Conservation (phyloP, 75 land plant species). For the Larix kaempferi region DNA sequence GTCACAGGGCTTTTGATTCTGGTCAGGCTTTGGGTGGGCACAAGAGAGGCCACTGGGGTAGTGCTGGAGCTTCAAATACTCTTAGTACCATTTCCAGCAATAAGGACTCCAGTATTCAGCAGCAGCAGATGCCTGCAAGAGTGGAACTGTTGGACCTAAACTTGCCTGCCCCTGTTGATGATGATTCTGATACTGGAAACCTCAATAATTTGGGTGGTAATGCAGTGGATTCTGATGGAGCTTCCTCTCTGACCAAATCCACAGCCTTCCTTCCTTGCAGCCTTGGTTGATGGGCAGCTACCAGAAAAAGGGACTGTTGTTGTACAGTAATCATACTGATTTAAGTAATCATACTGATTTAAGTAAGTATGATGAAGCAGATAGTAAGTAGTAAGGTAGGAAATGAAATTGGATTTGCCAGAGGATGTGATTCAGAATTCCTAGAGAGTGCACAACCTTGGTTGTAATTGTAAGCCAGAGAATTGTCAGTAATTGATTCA, state of each 20-base stretch:
- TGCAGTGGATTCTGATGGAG: not conserved
- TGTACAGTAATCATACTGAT: no score
- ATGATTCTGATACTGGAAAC: not conserved
- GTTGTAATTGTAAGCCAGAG: no score
- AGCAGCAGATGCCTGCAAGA: not conserved
- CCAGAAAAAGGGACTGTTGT: not conserved
- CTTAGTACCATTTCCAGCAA: not conserved
- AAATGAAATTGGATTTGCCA: no score
- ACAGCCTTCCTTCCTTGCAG: not conserved
- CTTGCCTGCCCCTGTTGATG: not conserved
- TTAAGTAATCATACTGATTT: no score
- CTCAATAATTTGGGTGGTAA: not conserved
- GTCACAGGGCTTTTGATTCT: constrained; percentile 21
- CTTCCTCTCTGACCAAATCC: constrained; percentile 1
- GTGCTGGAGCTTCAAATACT: not conserved
- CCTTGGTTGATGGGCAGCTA: not conserved
- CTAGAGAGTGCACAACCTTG: no score
- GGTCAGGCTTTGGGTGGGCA: no score
- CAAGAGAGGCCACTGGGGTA: not conserved
- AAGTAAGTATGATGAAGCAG: no score
- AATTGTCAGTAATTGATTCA: no score
- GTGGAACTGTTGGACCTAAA: constrained; percentile 3
- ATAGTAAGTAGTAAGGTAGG: no score
- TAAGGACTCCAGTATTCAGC: not conserved
- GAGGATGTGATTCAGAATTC: no score